These are phyloP conservation scores for Ulota crispa DNA, from an alignment of 225 moss, liverwort and hornwort genomes.

Conservation along the genomic window DNA sequence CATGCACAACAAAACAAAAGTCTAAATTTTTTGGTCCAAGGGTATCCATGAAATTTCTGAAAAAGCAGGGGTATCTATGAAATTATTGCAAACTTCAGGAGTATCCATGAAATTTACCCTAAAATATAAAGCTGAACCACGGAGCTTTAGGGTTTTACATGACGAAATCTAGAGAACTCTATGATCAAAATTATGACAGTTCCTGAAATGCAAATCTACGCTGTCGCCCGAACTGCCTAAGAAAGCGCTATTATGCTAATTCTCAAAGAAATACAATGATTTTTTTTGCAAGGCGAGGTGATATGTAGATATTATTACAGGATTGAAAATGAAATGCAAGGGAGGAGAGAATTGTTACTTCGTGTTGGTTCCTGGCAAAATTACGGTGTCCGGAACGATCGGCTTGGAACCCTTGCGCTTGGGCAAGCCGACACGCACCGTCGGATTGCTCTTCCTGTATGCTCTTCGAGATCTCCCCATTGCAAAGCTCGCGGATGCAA, in stretches of 20 bases:
- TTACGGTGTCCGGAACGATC: constrained; percentile 23
- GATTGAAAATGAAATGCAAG: neutral
- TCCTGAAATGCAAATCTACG: neutral
- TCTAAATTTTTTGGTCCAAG: no score
- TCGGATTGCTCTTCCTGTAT: constrained; percentile 65
- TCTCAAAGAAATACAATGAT: neutral
- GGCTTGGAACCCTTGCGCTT: constrained; percentile 56
- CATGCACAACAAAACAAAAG: no score
- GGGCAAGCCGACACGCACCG: constrained; percentile 85
- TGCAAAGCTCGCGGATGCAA: neutral
- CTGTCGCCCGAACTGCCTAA: neutral
- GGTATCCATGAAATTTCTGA: no score
- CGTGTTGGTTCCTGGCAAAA: constrained; percentile 42
- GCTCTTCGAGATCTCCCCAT: constrained; percentile 94
- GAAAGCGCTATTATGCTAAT: neutral
- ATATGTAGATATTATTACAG: neutral
- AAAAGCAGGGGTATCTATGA: no score
- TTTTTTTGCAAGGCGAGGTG: neutral
- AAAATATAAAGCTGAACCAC: neutral
- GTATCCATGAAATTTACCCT: no score
- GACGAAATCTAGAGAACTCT: neutral
- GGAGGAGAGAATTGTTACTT: constrained; percentile 18
- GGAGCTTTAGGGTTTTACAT: neutral
- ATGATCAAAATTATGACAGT: neutral
- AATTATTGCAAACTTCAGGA: no score